These are phyloP conservation scores for Funneliformis geosporum DNA, from an alignment of 192 early-diverging fungal species.

Conservation along the genomic window DNA sequence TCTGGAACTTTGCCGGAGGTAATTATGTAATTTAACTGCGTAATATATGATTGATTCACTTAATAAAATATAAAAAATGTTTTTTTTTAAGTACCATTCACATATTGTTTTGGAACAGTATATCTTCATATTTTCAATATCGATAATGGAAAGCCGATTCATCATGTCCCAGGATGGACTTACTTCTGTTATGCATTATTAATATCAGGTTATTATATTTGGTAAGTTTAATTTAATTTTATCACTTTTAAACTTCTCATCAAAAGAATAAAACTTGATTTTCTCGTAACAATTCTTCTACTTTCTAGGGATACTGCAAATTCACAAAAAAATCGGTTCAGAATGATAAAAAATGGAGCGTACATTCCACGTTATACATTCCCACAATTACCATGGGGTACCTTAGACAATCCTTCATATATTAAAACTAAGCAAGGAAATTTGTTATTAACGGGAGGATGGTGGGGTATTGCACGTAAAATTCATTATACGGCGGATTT, in stretches of 20 bases:
- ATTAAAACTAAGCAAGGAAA: constrained; percentile 67
- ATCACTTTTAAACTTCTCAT: too few species aligned
- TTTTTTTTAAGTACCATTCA: constrained; percentile 47
- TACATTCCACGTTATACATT: constrained; percentile 46
- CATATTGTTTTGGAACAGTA: constrained; percentile 48
- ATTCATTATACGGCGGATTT: constrained; percentile 85
- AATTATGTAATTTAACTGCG: neutral
- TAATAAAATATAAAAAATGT: too few species aligned
- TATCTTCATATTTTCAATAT: constrained; percentile 46
- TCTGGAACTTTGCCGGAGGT: constrained; percentile 54
- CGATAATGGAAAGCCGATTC: constrained; percentile 39
- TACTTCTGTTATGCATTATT: constrained; percentile 39
- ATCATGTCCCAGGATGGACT: constrained; percentile 40
- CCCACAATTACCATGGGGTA: constrained; percentile 51
- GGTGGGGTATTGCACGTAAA: constrained; percentile 75
- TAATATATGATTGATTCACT: neutral
- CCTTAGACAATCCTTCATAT: constrained; percentile 62
- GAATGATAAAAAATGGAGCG: constrained; percentile 49
- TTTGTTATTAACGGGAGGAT: constrained; percentile 60
- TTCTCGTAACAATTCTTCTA: neutral
- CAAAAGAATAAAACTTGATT: neutral
- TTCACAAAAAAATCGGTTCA: constrained; percentile 55
- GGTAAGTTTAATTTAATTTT: constrained; percentile 1
- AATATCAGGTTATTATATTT: constrained; percentile 46
- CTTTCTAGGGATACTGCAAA: constrained; percentile 51